A percentile compares a stretch with the other conserved stretches of the same genome.
Evolutionary conservation across 2,329 filamentous ascomycete species (phyloP).

Genomic region (Lasiodiplodia theobromae): DNA sequence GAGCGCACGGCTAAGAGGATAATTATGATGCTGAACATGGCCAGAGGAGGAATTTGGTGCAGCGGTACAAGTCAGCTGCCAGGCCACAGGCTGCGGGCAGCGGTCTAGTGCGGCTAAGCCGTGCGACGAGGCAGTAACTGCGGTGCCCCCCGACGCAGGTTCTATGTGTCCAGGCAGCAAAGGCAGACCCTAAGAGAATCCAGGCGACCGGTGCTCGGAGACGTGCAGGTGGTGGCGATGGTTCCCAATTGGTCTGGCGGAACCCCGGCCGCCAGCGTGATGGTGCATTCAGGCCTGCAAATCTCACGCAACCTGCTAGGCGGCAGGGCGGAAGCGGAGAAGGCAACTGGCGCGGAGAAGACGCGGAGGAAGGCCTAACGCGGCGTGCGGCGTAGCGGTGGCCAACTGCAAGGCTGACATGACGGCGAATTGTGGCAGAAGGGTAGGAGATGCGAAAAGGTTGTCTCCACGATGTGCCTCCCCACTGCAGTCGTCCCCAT

Average conservation of each 20-base stretch:
- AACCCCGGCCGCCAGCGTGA: neutral
- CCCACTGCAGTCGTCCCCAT: neutral
- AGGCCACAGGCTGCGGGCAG: neutral
- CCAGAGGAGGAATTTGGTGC: neutral
- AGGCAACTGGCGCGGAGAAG: slow-evolving; percentile 1
- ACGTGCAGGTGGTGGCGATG: neutral
- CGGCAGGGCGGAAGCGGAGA: slow-evolving; percentile 13
- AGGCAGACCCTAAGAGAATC: neutral
- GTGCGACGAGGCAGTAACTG: neutral
- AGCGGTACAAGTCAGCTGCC: neutral
- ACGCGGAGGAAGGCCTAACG: neutral
- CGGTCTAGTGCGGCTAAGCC: slow-evolving; percentile 14
- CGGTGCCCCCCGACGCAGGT: slow-evolving; percentile 3
- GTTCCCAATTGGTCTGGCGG: neutral
- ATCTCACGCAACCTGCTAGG: slow-evolving; percentile 9
- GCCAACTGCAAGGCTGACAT: neutral
- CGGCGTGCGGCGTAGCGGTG: slow-evolving; percentile 2
- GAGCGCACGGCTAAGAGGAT: neutral
- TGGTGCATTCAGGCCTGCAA: slow-evolving; percentile 9
- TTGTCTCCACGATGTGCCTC: neutral
- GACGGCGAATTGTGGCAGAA: neutral
- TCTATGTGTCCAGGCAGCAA: slow-evolving; percentile 10
- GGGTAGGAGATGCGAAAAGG: neutral
- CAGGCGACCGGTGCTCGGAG: slow-evolving; percentile 7
- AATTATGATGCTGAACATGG: neutral